Percentiles rank a stretch among this genome's conserved stretches.
Evolutionary conservation across 371 early-diverging fungal species (phyloP).

Genomic region (Lichtheimia hyalospora): DNA sequence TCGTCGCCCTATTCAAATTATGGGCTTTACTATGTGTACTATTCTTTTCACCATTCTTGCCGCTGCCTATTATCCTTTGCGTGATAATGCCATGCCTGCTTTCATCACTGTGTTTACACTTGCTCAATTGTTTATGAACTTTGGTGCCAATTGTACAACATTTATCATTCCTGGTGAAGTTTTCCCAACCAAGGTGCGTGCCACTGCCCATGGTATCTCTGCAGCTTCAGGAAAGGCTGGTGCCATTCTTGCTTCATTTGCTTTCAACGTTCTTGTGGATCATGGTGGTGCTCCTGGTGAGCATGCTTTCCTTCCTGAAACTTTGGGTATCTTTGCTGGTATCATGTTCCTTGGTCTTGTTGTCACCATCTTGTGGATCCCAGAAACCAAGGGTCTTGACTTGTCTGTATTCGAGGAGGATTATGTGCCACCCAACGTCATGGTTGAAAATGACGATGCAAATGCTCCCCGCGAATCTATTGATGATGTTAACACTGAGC

Average conservation of each 20-base stretch:
- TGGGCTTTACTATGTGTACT: constrained; percentile 75
- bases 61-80: constrained; percentile 60
- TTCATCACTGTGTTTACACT: constrained; percentile 77
- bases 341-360: constrained; percentile 68
- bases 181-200: constrained; percentile 89
- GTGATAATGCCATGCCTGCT: constrained; percentile 56
- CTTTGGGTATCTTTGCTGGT: constrained; percentile 68
- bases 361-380: constrained; percentile 50
- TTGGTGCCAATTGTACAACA: constrained; percentile 91
- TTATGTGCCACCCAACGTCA: constrained; percentile 11
- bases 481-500: too few relatives aligned
- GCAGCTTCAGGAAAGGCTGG: constrained; percentile 89
- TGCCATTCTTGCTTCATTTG: constrained; percentile 61
- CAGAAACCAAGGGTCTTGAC: constrained; percentile 58
- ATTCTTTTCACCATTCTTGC: constrained; percentile 78
- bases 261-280: constrained; percentile 62
- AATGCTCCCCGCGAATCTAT: too few relatives aligned
- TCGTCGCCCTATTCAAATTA: constrained; percentile 78
- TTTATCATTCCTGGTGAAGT: constrained; percentile 90
- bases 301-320: constrained; percentile 66
- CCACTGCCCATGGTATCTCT: constrained; percentile 87
- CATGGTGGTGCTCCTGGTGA: constrained; percentile 48
- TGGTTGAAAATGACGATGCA: too few relatives aligned
- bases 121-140: constrained; percentile 85
- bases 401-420: constrained; percentile 61